Evolutionary conservation across 2,329 filamentous ascomycete species (phyloP), one percentile per base, ranked within the genome.

Genomic region (Sordariomycetes sp.): DNA sequence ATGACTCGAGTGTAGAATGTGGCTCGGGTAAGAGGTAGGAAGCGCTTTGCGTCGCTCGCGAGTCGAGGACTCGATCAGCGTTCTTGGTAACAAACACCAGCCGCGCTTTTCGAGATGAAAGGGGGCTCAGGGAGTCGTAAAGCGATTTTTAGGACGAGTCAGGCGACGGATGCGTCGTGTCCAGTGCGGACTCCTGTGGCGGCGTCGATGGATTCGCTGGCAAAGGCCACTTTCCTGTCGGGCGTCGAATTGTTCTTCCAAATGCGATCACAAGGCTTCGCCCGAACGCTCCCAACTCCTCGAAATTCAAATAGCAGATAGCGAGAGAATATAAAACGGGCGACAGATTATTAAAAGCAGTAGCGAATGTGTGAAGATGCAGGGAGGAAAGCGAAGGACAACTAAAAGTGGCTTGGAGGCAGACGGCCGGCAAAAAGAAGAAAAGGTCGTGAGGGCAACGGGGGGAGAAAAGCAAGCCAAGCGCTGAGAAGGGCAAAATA

Each of bases 331-430:
- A 11, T 25, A 12, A 32, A 48, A 53, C 28, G 28, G 28, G 28
- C 25, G 24, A 58, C 22, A 53, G 56, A 50, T 43, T 51, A 10
- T 52, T 37, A 12, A 20, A 32, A 16, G 20, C 14, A 24, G 8
- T 51, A 58, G 56, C 56, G 56, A 58, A 32, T 48, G 56, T 58
- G 54, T 50, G 25, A 35, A 43, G 14, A 50, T 28, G 48, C 22
- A 34, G 46, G 40, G 54, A n/a, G 46, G 28, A 57, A 32, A 53
- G 35, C 28, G 25, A 53, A 32, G n/a, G 48, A 46, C 34, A 48
- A 53, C 18, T 34, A n/a, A 35, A 53, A 22, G 46, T 24, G 32
- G 24, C n/a, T n/a, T 43, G 37, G 37, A n/a, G 5, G 46, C 22
- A 14, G 51, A 52, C 32, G 37, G 32, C 28, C 52, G 56, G 50